Evolutionary conservation across 2,329 filamentous ascomycete genomes (phyloP).

Genomic region (Malbranchea zuffiana): DNA sequence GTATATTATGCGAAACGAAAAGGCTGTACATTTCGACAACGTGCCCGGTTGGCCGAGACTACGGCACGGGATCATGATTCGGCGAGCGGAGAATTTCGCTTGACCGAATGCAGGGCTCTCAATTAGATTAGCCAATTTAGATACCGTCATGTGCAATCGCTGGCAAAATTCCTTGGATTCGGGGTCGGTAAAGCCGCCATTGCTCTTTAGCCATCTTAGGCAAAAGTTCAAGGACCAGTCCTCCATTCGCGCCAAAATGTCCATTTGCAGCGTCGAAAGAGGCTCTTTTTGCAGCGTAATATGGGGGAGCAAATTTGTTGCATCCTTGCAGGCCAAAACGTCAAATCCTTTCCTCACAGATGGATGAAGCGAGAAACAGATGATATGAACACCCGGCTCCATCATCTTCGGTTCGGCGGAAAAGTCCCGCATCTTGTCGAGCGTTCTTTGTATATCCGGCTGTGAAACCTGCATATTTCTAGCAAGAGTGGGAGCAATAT

Average conservation of each 20-base stretch:
- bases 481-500: slow-evolving; percentile 58
- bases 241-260: slow-evolving; percentile 39
- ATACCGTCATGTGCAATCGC: slow-evolving; percentile 35
- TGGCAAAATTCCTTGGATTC: slow-evolving; percentile 32
- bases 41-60: slow-evolving; percentile 13
- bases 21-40: slow-evolving; percentile 36
- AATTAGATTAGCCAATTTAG: slow-evolving; percentile 31
- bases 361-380: slow-evolving; percentile 36
- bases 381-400: slow-evolving; percentile 31
- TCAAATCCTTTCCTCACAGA: slow-evolving; percentile 50
- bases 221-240: slow-evolving; percentile 30
- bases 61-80: slow-evolving; percentile 29
- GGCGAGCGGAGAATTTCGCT: slow-evolving; percentile 30
- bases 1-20: slow-evolving; percentile 51
- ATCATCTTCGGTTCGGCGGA: slow-evolving; percentile 17
- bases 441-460: slow-evolving; percentile 48
- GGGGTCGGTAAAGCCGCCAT: slow-evolving; percentile 18
- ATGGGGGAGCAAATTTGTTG: slow-evolving; percentile 51
- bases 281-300: slow-evolving; percentile 43
- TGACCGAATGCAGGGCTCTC: slow-evolving; percentile 34
- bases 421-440: slow-evolving; percentile 55
- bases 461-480: slow-evolving; percentile 63
- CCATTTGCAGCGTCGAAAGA: slow-evolving; percentile 46
- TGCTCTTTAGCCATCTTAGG: slow-evolving; percentile 25
- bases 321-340: slow-evolving; percentile 47